Base-by-base conservation (phyloP, 1,139 yeast species). In the Geotrichum macrosporum region DNA sequence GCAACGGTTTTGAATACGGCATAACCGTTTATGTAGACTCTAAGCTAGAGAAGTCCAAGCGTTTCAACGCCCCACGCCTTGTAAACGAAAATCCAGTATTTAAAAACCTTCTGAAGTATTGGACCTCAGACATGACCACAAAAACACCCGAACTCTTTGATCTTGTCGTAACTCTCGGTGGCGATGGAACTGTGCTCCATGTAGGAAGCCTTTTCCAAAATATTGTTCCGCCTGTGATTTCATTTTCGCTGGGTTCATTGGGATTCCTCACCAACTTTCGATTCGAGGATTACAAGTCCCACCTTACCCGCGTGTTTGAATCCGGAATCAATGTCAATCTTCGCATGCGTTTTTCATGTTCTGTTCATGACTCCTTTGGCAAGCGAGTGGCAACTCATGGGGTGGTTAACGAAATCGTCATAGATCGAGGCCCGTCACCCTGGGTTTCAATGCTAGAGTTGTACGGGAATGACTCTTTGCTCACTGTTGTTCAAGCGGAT, bases 401-500 rank as follows among this genome's bases (percentile, higher is more conserved):
- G 61, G 92, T 85, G 3, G 71, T 86, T 53, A 86, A 86, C 62
- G 96, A 86, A 63, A 68, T 86, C 52, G 89, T 88, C 1, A 79
- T 86, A 31, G 96, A 86, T 59, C 70, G 96, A 46, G 96, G 96
- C 0, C 94, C 95, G 1, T 80, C 87, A 19, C 94, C 96, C 0
- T 86, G 80, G 69, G 85, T 86, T 2, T 83, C 95, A 1, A 83
- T 81, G 73, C 71, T 86, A 51, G 95, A 86, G 59, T 66, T 86
- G 22, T 86, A 82, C 57, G 95, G 95, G 3, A 92, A 86, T 61
- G 87, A 85, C 15, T 76, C 84, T 2, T 67, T 86, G 34, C 69
- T 86, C 48, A 86, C 96, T 0, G 82, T 85, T 16, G 94, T 92
- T 0, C 95, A 86, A 62, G 95, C 95, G 0, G 95, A 87, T 63